Base-by-base conservation (phyloP, 306 rosid genomes). In the Albizia julibrissin region DNA sequence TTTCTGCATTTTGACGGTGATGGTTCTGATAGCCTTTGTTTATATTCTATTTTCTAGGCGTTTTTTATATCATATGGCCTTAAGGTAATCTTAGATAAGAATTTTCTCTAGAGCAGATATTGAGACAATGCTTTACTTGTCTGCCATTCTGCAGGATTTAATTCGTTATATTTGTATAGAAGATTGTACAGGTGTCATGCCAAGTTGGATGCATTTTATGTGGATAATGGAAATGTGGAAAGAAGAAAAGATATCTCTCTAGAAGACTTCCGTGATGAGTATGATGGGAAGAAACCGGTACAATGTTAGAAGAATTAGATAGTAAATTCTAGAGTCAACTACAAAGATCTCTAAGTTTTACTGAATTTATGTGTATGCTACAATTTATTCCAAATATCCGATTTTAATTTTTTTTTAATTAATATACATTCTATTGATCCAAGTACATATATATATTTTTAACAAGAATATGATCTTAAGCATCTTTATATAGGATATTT, bases 261-360 rank as follows among this genome's bases (percentile, higher is more conserved):
- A 68, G 84, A 92, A 81, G 93, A 86, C 62, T 95, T 95, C 82
- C 68, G 72, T 79, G 58, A 71, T 10, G 83, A 87, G 59, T 92
- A 89, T 76, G 99, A 95, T 81, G 90, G 89, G 34, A 95, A 92
- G 87, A 91, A 92, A 89, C 99, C 97, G 90, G 98, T 95, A 92
- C 83, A 42, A n/a, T 67, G 74, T 71, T 74, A 39, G 73, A 33
- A 46, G 5, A 39, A 42, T 76, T 50, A 69, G 75, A 33, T 67
- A 80, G 76, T 74, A 31, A 73, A 46, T 64, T 67, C 37, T 49
- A 10, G 43, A 24, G 34, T 61, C 10, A 62, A 62, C 27, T 62
- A 62, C 68, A 62, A 11, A 27, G 18, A 27, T 5, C 8, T 11
- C 8, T 27, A 62, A 62, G 27, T 13, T 62, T 62, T 27, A 5